phyloP scores from a whole-genome alignment of 164 flowering plant genomes.

The Stephania japonica region DNA sequence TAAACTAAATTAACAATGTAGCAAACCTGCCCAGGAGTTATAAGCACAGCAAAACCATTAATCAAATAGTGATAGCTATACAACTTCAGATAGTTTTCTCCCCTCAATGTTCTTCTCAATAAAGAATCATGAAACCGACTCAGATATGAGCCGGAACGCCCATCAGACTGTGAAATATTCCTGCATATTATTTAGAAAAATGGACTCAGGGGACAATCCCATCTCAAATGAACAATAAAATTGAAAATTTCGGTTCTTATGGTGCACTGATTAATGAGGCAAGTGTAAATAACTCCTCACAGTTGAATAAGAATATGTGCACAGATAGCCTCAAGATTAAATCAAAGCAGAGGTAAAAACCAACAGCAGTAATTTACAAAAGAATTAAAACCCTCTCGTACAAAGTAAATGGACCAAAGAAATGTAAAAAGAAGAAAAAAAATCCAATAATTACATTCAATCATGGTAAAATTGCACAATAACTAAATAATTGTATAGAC shows the following conservation, averaged over 20 bases:
- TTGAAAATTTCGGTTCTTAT: neutral
- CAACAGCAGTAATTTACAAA: too few relatives aligned
- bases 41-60: conserved; percentile 90
- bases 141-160: conserved; percentile 34
- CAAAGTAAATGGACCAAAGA: too few relatives aligned
- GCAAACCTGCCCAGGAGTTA: conserved; percentile 79
- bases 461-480: neutral
- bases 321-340: too few relatives aligned
- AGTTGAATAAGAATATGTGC: neutral
- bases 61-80: conserved; percentile 94
- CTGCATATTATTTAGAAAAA: conserved; percentile 25
- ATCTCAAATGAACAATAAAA: neutral
- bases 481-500: too few relatives aligned
- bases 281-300: neutral
- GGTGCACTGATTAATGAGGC: neutral
- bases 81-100: conserved; percentile 82
- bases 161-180: conserved; percentile 49
- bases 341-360: too few relatives aligned
- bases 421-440: too few relatives aligned
- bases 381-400: too few relatives aligned
- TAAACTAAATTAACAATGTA: neutral
- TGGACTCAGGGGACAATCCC: neutral
- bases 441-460: neutral
- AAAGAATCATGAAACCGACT: conserved; percentile 71
- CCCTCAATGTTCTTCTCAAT: conserved; percentile 58